phyloP scores from a whole-genome alignment of 2,329 filamentous ascomycete species.

The Lachnellula hyalina region DNA sequence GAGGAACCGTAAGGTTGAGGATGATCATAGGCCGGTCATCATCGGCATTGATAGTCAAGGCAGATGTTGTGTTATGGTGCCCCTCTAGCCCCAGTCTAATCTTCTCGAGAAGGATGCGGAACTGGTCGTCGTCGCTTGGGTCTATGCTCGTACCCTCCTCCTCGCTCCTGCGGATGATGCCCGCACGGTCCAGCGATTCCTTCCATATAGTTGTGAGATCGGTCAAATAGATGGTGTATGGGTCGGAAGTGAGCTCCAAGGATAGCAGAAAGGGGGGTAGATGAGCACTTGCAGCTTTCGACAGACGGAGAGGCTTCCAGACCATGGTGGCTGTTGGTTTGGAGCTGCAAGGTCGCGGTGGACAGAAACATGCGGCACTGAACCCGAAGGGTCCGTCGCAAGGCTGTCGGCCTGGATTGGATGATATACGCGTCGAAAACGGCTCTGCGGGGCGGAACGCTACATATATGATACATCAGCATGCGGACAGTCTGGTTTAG shows the following conservation, averaged over 20 bases:
- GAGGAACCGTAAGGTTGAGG: conserved; percentile 47
- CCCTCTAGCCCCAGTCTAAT: conserved; percentile 45
- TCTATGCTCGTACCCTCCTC: conserved; percentile 66
- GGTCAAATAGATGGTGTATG: conserved; percentile 63
- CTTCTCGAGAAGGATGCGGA: conserved; percentile 60
- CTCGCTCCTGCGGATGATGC: conserved; percentile 57
- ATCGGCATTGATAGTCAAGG: conserved; percentile 39
- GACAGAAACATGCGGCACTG: no score
- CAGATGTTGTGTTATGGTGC: conserved; percentile 40
- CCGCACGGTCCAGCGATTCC: conserved; percentile 56
- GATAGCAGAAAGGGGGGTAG: conserved; percentile 62
- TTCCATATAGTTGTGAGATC: conserved; percentile 71
- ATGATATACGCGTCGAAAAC: background rate
- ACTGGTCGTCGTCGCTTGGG: conserved; percentile 59
- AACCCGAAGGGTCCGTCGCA: background rate
- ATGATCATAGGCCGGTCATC: conserved; percentile 34
- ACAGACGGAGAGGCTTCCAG: conserved; percentile 23
- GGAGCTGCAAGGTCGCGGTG: background rate
- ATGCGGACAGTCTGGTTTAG: background rate
- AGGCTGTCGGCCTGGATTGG: conserved; percentile 15
- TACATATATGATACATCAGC: conserved; percentile 10
- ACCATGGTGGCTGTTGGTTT: conserved; percentile 15
- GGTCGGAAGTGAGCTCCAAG: conserved; percentile 45
- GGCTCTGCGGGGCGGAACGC: conserved; percentile 1
- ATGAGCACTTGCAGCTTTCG: conserved; percentile 22